These are phyloP conservation scores for Debaryomyces sp. DNA, from an alignment of 1,139 yeast species.

Conservation along the genomic window DNA sequence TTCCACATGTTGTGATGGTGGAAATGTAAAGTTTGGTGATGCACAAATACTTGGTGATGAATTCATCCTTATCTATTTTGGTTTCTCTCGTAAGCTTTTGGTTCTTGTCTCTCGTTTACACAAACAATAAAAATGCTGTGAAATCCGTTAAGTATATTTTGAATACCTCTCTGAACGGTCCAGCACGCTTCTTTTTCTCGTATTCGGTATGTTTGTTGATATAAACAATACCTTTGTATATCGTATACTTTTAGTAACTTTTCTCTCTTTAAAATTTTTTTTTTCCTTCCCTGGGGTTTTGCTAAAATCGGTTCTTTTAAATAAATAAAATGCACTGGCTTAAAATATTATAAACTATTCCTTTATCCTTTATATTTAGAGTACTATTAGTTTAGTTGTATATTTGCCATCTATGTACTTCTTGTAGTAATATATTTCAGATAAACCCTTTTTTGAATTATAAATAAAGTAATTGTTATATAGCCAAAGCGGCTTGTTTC, in stretches of 20 bases:
- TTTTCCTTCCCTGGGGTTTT: not conserved
- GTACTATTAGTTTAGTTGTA: too few species aligned
- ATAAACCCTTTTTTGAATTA: not conserved
- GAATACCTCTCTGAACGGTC: not conserved
- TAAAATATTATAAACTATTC: not conserved
- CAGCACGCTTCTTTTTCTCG: not conserved
- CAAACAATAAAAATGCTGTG: not conserved
- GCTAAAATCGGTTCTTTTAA: not conserved
- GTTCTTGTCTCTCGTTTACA: not conserved
- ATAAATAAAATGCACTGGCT: not conserved
- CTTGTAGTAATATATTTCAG: not conserved
- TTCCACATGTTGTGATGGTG: constrained; percentile 6
- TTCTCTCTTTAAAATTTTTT: not conserved
- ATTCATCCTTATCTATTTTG: constrained; percentile 9
- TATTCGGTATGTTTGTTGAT: not conserved
- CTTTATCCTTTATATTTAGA: not conserved
- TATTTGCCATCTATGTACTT: not conserved
- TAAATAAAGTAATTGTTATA: not conserved
- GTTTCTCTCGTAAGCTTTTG: constrained; percentile 5
- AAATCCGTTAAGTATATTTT: not conserved
- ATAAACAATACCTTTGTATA: not conserved
- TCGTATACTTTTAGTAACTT: not conserved
- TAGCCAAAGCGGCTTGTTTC: not conserved
- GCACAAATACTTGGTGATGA: constrained; percentile 21
- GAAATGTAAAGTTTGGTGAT: constrained; percentile 19